Evolutionary conservation across 2,329 filamentous ascomycete species (phyloP), one percentile per base, ranked within the genome.

Genomic region (Orbilia ellipsospora): DNA sequence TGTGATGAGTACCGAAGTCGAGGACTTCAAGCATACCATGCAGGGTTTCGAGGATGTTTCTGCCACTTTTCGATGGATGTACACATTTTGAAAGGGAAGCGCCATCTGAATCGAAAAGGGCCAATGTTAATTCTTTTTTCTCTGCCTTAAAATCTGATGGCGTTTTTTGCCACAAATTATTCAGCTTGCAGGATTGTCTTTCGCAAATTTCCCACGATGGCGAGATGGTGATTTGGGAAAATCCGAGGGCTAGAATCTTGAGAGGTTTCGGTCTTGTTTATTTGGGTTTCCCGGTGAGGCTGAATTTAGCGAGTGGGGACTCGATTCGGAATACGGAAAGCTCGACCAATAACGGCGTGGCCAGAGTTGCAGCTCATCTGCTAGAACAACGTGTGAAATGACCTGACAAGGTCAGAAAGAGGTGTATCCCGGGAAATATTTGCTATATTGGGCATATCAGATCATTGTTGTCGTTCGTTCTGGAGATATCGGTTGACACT

Each of bases 1-100:
- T 7, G 93, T 96, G 79, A 97, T 92, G 65, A 99, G 85, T 16
- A 98, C 94, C 78, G 90, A 96, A 5, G 90, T 89, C 73, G 90
- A 93, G 7, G 92, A 91, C 83, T 95, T 96, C 85, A 90, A 96
- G 86, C 95, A 98, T 77, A 98, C 89, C 82, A 93, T 91, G 83
- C 95, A 99, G 59, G 92, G 86, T 83, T 92, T 96, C 12, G 92
- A 87, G 0, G 90, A 87, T n/a, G 89, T 50, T 52, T 76, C 72
- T 69, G 64, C 72, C 44, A 76, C 72, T 44, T 69, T 69, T 50
- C 72, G 72, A 44, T 50, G 59, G 45, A 62, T 62, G 72, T 76
- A 76, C 45, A 56, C 60, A 64, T 76, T 76, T 61, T 69, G 72
- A 54, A 76, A 69, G 51, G 72, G 65, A 65, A 57, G 52, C 48